Evolutionary conservation across 352 stramenopile species (phyloP).

Genomic region (Globisporangium apiculatum): DNA sequence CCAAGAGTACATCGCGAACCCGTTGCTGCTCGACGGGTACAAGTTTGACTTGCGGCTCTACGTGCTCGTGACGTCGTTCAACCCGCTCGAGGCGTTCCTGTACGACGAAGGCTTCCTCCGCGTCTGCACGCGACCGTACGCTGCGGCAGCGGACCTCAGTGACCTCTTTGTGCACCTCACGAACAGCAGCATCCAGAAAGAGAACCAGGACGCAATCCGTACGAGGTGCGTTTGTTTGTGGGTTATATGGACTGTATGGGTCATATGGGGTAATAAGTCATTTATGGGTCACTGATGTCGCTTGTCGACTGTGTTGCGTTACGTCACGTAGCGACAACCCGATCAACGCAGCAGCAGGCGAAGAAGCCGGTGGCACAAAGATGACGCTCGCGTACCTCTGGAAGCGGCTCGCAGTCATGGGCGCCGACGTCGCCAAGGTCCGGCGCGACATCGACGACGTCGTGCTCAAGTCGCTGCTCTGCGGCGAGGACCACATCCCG

Average conservation of each 20-base stretch:
- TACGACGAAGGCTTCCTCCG: constrained; percentile 92
- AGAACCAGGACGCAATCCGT: constrained; percentile 46
- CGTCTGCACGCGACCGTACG: constrained; percentile 82
- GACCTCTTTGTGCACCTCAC: constrained; percentile 93
- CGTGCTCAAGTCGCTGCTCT: constrained; percentile 85
- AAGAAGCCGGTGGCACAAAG: constrained; percentile 74
- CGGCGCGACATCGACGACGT: constrained; percentile 69
- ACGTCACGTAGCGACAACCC: constrained; percentile 22
- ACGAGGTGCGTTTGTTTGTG: constrained; percentile 12
- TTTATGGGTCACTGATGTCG: not conserved
- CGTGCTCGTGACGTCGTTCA: constrained; percentile 92
- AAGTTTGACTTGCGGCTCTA: constrained; percentile 93
- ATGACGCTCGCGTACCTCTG: constrained; percentile 74
- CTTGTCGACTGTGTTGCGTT: not conserved
- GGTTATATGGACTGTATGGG: not conserved
- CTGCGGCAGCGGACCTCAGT: constrained; percentile 43
- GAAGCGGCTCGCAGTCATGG: constrained; percentile 54
- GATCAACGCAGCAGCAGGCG: constrained; percentile 24
- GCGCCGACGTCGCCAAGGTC: constrained; percentile 57
- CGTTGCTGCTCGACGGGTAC: constrained; percentile 84
- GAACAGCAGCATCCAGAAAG: constrained; percentile 93
- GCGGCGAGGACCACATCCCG: constrained; percentile 85
- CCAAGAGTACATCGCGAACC: constrained; percentile 87
- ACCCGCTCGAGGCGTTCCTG: constrained; percentile 90
- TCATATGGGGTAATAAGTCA: not conserved